Evolutionary conservation across 495 filamentous ascomycete genomes (phyloP).

Genomic region (Xylaria acuta): DNA sequence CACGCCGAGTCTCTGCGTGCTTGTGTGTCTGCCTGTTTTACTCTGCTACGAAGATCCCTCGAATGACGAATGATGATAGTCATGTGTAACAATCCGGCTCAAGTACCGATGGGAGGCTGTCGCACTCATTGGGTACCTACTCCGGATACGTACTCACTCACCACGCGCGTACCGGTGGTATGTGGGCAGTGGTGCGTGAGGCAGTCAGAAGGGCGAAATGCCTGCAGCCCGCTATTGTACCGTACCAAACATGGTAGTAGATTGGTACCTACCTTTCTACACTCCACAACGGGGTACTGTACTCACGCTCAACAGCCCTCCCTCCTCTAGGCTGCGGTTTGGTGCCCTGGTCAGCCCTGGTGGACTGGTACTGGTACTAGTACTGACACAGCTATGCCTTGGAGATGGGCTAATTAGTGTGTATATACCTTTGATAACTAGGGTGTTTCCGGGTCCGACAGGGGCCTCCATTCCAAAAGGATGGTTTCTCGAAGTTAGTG

Average conservation of each 20-base stretch:
- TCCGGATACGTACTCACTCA: background rate
- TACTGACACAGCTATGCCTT: background rate
- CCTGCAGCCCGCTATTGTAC: background rate
- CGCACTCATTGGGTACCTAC: background rate
- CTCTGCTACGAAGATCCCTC: background rate
- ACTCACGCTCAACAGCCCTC: background rate
- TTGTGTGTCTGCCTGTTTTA: background rate
- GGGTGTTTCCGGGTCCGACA: background rate
- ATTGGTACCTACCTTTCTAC: background rate
- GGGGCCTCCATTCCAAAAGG: slow-evolving; percentile 16
- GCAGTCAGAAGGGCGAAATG: slow-evolving; percentile 19
- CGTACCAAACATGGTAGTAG: slow-evolving; percentile 7
- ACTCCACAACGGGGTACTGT: background rate
- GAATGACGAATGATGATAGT: slow-evolving; percentile 17
- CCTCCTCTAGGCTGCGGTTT: background rate
- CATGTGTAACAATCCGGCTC: slow-evolving; percentile 3
- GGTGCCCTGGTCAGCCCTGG: background rate
- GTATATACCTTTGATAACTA: background rate
- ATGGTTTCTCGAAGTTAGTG: slow-evolving; percentile 9
- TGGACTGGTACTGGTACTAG: background rate
- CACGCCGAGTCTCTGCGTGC: too few relatives aligned
- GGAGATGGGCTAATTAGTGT: background rate
- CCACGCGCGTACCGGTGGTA: background rate
- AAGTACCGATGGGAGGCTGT: background rate
- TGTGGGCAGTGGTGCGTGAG: slow-evolving; percentile 9